These are phyloP conservation scores for Colletotrichum theobromicola DNA, from an alignment of 2,329 filamentous ascomycete genomes.

Conservation along the genomic window DNA sequence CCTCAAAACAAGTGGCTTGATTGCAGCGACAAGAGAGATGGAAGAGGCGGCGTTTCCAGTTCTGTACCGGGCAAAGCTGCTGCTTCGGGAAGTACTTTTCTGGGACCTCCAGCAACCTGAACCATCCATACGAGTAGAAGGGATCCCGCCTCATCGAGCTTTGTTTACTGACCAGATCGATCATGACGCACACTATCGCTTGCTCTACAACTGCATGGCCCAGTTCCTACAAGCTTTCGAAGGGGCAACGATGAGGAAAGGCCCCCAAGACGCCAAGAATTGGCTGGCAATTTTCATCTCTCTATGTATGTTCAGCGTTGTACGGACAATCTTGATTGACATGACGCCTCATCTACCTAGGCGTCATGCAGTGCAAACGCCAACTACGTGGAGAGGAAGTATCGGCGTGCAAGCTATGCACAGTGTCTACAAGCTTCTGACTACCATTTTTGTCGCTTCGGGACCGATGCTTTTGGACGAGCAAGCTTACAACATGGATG, in stretches of 20 bases:
- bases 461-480: slow-evolving; percentile 51
- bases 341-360: slow-evolving; percentile 36
- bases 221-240: slow-evolving; percentile 61
- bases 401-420: slow-evolving; percentile 41
- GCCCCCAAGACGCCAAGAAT: slow-evolving; percentile 43
- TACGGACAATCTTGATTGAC: slow-evolving; percentile 57
- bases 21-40: slow-evolving; percentile 52
- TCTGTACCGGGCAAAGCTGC: slow-evolving; percentile 58
- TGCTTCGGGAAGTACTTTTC: slow-evolving; percentile 60
- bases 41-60: slow-evolving; percentile 56
- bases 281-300: slow-evolving; percentile 60
- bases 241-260: slow-evolving; percentile 41
- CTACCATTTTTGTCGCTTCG: slow-evolving; percentile 51
- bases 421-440: slow-evolving; percentile 56
- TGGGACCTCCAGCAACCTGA: slow-evolving; percentile 57
- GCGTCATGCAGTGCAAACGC: slow-evolving; percentile 4
- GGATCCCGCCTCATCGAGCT: slow-evolving; percentile 23
- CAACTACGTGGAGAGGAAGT: slow-evolving; percentile 5
- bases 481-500: slow-evolving; percentile 42
- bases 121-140: slow-evolving; percentile 45
- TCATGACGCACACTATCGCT: slow-evolving; percentile 49
- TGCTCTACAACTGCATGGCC: slow-evolving; percentile 55
- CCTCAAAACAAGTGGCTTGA: slow-evolving; percentile 52
- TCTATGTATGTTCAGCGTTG: slow-evolving; percentile 63
- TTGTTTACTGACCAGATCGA: slow-evolving; percentile 46